phyloP scores from a whole-genome alignment of 305 asterid species.

The Andrographis paniculata region DNA sequence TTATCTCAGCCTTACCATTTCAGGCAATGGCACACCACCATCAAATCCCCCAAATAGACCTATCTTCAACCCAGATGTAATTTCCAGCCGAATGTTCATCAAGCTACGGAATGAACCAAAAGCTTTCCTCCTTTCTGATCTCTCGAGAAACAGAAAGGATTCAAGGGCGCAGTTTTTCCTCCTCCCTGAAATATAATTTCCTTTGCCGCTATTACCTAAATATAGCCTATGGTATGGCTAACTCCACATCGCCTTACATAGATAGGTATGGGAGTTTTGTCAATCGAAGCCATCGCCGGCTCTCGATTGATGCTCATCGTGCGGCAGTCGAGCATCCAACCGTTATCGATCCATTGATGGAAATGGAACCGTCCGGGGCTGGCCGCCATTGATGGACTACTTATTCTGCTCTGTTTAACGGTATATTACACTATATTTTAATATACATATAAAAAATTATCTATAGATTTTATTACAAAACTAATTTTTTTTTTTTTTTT shows the following conservation, averaged over 20 bases:
- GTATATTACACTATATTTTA: too few species aligned
- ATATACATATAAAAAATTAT: too few species aligned
- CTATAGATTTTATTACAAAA: too few species aligned
- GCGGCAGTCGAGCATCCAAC: too few species aligned
- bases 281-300: too few species aligned
- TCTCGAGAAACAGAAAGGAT: conserved; percentile 24
- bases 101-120: conserved; percentile 3
- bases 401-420: too few species aligned
- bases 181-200: conserved; percentile 13
- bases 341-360: too few species aligned
- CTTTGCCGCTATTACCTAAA: conserved; percentile 18
- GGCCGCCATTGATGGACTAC: too few species aligned
- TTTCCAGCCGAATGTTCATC: conserved; percentile 12
- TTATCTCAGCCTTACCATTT: conserved; percentile 9
- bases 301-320: too few species aligned
- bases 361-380: too few species aligned
- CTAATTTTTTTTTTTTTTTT: too few species aligned
- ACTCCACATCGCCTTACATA: neutral
- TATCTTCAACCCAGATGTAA: neutral
- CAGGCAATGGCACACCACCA: neutral
- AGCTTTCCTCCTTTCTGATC: conserved; percentile 20
- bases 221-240: conserved; percentile 20
- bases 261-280: too few species aligned
- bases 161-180: conserved; percentile 10
- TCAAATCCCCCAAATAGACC: neutral